Base-by-base conservation (phyloP, 331 rosid species). In the Stylosanthes scabra region DNA sequence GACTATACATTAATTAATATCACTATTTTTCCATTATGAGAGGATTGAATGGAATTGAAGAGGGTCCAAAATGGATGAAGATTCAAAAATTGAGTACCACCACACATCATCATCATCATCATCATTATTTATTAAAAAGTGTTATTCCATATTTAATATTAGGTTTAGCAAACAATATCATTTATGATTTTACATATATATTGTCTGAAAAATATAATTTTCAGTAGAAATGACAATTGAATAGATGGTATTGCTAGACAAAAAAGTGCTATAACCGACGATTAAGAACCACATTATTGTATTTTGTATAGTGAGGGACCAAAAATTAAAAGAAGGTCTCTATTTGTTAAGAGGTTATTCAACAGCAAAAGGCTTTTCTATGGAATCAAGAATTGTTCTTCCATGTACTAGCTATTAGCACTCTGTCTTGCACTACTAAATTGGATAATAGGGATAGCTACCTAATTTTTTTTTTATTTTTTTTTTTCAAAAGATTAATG, bases 361-460 rank as follows among this genome's bases (percentile, higher is more conserved):
- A 47, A 71, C 44, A 31, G 67, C 78, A 77, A 45, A 59, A 10
- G 65, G 7, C 55, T 73, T 31, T 31, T 39, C 71, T 40, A 59
- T 10, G 20, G 14, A 68, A 31, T 31, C 37, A 31, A 54, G 40
- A 51, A 14, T 51, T 57, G 62, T 71, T 55, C 25, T 5, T 5
- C 3, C 15, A 27, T 60, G 12, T 59, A 78, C 37, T 52, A 55
- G 51, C 15, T 31, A 20, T 20, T 20, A 57, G 27, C 59, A 40
- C 42, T 78, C 20, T 63, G 81, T 52, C 86, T 39, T 75, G 42
- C 78, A 78, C 73, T 65, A 78, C 73, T 65, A 64, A 72, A 41
- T 46, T 20, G 37, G 71, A 47, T 57, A 29, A 59, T 29, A 11
- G 66, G 3, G 49, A 12, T 40, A 3, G 0, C 12, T 62, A 58